Evolutionary conservation across 345 rosid species (phyloP).

Genomic region (Trapa bicornis): DNA sequence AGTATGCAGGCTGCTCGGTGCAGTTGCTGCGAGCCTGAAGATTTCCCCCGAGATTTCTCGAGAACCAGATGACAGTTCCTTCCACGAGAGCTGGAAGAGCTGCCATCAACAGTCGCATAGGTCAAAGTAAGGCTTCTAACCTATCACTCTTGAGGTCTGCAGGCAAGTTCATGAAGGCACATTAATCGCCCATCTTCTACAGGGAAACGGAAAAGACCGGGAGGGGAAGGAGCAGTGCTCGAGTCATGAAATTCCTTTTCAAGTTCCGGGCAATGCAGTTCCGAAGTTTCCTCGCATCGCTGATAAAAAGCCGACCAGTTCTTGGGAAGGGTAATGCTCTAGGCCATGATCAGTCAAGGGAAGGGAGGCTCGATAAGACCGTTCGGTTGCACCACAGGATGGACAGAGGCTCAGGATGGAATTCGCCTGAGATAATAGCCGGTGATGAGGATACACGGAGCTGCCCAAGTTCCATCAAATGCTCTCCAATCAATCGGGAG

Average conservation of each 20-base stretch:
- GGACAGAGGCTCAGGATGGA: background rate
- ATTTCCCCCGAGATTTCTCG: constrained; percentile 7
- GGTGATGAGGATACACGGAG: background rate
- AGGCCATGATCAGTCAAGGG: background rate
- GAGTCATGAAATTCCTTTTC: constrained; percentile 19
- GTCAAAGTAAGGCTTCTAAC: constrained; percentile 12
- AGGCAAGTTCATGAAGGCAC: background rate
- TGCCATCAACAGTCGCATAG: constrained; percentile 2
- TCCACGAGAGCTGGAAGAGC: background rate
- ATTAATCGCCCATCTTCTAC: background rate
- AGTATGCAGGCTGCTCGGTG: constrained; percentile 7
- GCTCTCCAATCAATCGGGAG: constrained; percentile 17
- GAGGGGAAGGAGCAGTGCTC: constrained; percentile 3
- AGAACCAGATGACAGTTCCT: background rate
- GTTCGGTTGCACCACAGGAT: background rate
- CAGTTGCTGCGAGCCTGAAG: constrained; percentile 9
- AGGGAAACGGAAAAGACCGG: constrained; percentile 10
- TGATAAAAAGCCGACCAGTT: constrained; percentile 15
- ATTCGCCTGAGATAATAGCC: background rate
- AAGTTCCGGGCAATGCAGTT: constrained; percentile 19
- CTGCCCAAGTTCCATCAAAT: constrained; percentile 9
- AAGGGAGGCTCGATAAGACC: constrained; percentile 2
- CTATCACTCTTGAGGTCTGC: background rate
- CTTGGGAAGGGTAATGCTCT: background rate
- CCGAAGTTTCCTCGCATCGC: constrained; percentile 14